Conservation (phyloP, 208 protist genomes). For the Jaenimonas drosophilae region DNA sequence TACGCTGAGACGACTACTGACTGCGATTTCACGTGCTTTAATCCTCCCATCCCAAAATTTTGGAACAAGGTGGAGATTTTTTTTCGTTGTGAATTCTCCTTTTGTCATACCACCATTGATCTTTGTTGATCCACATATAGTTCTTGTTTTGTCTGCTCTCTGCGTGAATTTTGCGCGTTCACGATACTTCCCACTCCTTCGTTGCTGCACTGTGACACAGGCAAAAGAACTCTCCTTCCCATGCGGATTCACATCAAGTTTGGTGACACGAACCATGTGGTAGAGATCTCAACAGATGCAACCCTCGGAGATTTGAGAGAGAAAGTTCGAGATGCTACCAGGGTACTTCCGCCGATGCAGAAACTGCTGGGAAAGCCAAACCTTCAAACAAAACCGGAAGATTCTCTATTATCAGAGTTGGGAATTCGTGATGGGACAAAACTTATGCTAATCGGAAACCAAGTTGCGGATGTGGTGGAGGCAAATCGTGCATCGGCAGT, state of each 20-base stretch:
- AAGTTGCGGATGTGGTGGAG: conserved; percentile 23
- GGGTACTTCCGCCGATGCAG: conserved; percentile 30
- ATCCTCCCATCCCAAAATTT: no score
- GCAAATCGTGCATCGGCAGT: conserved; percentile 14
- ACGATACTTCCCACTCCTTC: no score
- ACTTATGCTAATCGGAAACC: conserved; percentile 51
- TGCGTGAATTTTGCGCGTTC: no score
- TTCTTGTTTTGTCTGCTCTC: no score
- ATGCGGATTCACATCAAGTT: conserved; percentile 53
- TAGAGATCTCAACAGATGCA: conserved; percentile 29
- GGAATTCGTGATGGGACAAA: conserved; percentile 35
- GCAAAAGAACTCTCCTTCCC: conserved; percentile 1
- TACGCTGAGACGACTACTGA: no score
- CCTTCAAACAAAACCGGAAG: conserved; percentile 27
- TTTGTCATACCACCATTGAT: no score
- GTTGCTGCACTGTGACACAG: no score
- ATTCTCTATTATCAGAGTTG: conserved; percentile 11
- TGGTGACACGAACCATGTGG: conserved; percentile 15
- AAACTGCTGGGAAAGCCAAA: conserved; percentile 47
- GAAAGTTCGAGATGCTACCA: conserved; percentile 16
- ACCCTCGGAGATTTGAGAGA: conserved; percentile 30
- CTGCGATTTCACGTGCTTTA: no score
- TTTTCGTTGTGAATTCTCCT: no score
- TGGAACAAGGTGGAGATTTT: no score
- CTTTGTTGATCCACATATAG: no score